Evolutionary conservation across 306 rosid genomes (phyloP), one percentile per base, ranked within the genome.

Genomic region (Castanea mollissima): DNA sequence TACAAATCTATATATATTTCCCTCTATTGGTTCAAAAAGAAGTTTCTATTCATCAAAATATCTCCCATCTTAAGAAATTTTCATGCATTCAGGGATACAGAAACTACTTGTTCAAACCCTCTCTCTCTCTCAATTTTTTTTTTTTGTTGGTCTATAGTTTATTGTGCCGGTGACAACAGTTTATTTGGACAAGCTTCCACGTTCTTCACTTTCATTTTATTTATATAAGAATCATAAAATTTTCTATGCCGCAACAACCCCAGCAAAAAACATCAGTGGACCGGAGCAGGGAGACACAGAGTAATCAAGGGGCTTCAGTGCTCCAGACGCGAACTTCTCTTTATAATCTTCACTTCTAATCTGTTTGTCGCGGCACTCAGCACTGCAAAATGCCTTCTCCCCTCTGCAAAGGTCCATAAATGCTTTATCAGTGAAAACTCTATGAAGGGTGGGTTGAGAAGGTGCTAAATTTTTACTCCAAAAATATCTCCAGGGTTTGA

Each of bases 321-420:
- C 80, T 67, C 79, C 78, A 11, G 87, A 74, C 25, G 83, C 67
- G 79, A 83, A 84, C 57, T 89, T 84, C 18, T 85, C 91, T 76
- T 82, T 86, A 64, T 58, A 56, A 75, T 81, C 77, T n/a, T 87
- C 87, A 41, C 89, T 83, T 65, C 81, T 81, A 5, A 91, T 91
- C 78, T 89, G 90, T 19, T 83, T 80, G 74, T 83, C 92, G 1
- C 93, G 90, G 80, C 96, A 91, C 83, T 91, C 88, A 0, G 80
- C 10, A 35, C 96, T 91, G 76, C 96, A 89, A 72, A 89, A 91
- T 54, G 96, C 96, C 35, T 82, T 88, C 52, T 91, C 96, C 20
- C 96, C 92, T 74, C 93, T 89, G 89, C 85, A 83, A 49, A 78
- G 51, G 57, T 35, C 57, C 64, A 76, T 34, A 29, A 29, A 41